These are phyloP conservation scores for Fomitopsis pinicola DNA, from an alignment of 1,284 basidiomycete genomes.

Conservation along the genomic window DNA sequence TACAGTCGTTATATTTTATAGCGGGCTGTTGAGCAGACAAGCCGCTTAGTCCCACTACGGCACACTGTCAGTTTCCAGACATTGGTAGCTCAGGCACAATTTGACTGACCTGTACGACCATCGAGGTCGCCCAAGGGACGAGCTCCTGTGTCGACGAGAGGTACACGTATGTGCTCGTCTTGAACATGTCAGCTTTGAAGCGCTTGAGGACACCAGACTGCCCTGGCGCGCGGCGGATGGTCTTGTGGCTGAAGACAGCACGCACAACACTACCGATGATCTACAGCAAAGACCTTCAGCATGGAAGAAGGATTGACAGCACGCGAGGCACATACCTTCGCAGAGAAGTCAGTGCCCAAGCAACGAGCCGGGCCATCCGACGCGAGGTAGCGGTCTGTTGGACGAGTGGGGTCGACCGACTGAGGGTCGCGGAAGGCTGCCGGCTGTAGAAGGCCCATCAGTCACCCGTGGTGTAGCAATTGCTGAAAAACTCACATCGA, in stretches of 20 bases:
- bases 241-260: conserved; percentile 44
- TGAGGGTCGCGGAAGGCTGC: conserved; percentile 38
- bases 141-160: conserved; percentile 39
- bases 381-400: conserved; percentile 45
- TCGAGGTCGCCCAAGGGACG: conserved; percentile 47
- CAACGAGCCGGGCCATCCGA: conserved; percentile 51
- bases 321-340: conserved; percentile 36
- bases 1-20: not conserved
- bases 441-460: conserved; percentile 13
- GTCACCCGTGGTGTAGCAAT: not conserved
- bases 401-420: conserved; percentile 41
- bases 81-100: not conserved
- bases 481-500: conserved; percentile 41
- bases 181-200: conserved; percentile 24
- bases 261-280: conserved; percentile 44
- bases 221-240: conserved; percentile 49
- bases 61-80: not conserved
- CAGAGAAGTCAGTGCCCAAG: conserved; percentile 52
- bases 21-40: not conserved
- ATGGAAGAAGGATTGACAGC: not conserved
- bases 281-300: conserved; percentile 15
- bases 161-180: conserved; percentile 38
- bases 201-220: conserved; percentile 49
- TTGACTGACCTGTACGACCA: conserved; percentile 41
- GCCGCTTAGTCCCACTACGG: not conserved